Evolutionary conservation across 352 stramenopile species (phyloP).

Genomic region (Blastocystis hominis): DNA sequence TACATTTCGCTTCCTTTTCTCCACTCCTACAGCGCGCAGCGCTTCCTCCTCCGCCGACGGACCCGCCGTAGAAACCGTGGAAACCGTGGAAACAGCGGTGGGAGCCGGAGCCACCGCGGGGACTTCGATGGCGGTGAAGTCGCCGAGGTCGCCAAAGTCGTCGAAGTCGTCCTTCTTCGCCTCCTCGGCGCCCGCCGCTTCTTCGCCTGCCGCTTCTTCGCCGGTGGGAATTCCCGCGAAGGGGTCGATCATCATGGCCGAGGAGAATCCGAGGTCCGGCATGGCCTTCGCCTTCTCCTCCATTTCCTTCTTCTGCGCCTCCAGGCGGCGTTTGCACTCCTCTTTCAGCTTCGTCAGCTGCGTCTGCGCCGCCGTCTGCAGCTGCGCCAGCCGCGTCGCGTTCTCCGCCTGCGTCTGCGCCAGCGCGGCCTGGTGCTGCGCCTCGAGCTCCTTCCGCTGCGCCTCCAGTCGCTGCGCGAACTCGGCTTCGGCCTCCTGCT

Average conservation of each 20-base stretch:
- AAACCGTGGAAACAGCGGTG: not conserved
- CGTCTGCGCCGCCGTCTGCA: not conserved
- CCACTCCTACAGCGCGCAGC: not conserved
- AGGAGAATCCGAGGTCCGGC: not conserved
- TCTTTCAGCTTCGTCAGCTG: conserved; percentile 19
- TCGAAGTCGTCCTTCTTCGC: conserved; percentile 2
- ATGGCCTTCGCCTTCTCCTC: not conserved
- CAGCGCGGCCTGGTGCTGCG: not conserved
- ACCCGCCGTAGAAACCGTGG: not conserved
- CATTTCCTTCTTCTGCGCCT: conserved; percentile 34
- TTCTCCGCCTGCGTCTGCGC: not conserved
- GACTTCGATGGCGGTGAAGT: not conserved
- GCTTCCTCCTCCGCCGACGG: not conserved
- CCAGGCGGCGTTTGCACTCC: not conserved
- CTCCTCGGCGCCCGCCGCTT: not conserved
- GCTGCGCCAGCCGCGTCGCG: not conserved
- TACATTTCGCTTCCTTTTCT: not conserved
- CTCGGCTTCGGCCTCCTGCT: not conserved
- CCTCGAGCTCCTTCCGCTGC: not conserved
- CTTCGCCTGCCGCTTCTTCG: no score
- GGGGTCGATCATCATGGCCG: conserved; percentile 2
- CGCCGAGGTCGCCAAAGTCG: not conserved
- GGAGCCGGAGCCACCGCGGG: not conserved
- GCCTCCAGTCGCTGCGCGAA: not conserved
- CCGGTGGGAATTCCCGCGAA: not conserved